phyloP scores from a whole-genome alignment of 805 yeast species.

The Yarrowia sp. region DNA sequence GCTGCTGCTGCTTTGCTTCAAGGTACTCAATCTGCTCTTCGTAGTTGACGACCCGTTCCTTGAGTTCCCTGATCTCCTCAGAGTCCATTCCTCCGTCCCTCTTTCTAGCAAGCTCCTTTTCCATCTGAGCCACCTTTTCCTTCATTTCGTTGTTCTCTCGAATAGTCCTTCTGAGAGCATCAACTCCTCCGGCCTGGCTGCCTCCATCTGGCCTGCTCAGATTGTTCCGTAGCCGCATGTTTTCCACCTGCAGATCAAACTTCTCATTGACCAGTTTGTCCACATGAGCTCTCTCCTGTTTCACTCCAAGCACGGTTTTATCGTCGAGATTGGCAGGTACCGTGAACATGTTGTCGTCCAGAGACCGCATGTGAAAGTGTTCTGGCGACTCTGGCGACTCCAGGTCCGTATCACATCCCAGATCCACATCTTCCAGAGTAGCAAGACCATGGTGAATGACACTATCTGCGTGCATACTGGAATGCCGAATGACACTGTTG shows the following conservation, averaged over 20 bases:
- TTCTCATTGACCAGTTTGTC: constrained; percentile 25
- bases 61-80: constrained; percentile 15
- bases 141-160: constrained; percentile 10
- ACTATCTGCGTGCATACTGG: constrained; percentile 11
- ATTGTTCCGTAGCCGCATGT: constrained; percentile 4
- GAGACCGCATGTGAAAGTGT: constrained; percentile 8
- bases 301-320: constrained; percentile 9
- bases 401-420: constrained; percentile 15
- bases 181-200: background rate
- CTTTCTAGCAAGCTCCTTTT: constrained; percentile 3
- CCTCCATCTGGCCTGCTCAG: background rate
- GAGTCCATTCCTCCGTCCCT: background rate
- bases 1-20: constrained; percentile 12
- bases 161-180: background rate
- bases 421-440: constrained; percentile 6
- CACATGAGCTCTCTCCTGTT: constrained; percentile 19
- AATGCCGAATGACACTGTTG: constrained; percentile 18
- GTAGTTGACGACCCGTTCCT: constrained; percentile 21
- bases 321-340: constrained; percentile 10
- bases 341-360: background rate
- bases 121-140: constrained; percentile 12
- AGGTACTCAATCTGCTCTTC: constrained; percentile 22
- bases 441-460: constrained; percentile 1
- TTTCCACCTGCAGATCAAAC: constrained; percentile 13
- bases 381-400: background rate